phyloP scores from a whole-genome alignment of 306 rosid genomes.

The Cicer bijugum region DNA sequence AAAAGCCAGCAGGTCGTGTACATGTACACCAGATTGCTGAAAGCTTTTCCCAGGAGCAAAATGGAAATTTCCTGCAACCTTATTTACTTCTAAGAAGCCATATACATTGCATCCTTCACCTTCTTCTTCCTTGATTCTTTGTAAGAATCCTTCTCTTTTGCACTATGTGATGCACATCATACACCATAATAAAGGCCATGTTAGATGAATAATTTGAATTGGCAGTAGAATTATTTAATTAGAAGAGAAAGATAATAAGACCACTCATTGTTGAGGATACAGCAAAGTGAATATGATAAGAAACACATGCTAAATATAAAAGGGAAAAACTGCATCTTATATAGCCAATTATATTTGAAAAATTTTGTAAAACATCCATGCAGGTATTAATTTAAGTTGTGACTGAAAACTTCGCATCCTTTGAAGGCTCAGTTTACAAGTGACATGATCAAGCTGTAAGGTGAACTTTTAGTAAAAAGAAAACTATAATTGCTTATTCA shows the following conservation, averaged over 20 bases:
- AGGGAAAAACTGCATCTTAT: neutral
- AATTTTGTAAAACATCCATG: constrained; percentile 8
- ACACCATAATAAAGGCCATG: constrained; percentile 20
- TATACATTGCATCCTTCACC: constrained; percentile 97
- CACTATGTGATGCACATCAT: constrained; percentile 60
- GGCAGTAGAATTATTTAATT: constrained; percentile 20
- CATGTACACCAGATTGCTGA: constrained; percentile 91
- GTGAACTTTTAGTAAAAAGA: constrained; percentile 25
- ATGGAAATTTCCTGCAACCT: constrained; percentile 98
- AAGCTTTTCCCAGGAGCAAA: constrained; percentile 99
- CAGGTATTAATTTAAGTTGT: constrained; percentile 33
- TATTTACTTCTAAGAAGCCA: constrained; percentile 95
- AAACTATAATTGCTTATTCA: constrained; percentile 17
- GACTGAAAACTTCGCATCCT: constrained; percentile 26
- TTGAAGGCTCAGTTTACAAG: constrained; percentile 19
- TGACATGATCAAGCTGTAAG: constrained; percentile 16
- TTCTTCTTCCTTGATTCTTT: constrained; percentile 93
- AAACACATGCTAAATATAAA: constrained; percentile 3
- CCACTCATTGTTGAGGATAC: constrained; percentile 13
- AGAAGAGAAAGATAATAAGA: constrained; percentile 8
- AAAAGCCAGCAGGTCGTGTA: constrained; percentile 87
- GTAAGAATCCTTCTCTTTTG: constrained; percentile 97
- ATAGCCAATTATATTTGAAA: constrained; percentile 25
- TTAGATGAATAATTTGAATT: constrained; percentile 29
- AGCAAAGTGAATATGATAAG: constrained; percentile 4